Conservation (phyloP, 2,329 filamentous ascomycete genomes). For the Dryadomyces quercus-mongolicae region DNA sequence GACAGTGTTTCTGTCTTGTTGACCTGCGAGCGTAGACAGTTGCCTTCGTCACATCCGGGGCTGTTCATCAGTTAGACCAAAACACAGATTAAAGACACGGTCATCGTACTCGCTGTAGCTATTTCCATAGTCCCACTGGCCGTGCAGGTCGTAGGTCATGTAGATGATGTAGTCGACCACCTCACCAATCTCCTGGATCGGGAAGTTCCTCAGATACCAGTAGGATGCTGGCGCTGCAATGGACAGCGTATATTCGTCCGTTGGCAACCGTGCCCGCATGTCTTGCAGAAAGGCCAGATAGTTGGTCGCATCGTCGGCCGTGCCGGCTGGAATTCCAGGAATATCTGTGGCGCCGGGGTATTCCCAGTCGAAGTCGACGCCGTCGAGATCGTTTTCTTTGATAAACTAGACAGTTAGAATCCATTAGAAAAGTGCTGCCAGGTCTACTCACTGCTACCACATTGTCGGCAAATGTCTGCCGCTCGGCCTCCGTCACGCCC, state of each 20-base stretch:
- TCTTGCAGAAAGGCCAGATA: constrained; percentile 22
- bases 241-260: constrained; percentile 15
- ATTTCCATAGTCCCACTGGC: constrained; percentile 25
- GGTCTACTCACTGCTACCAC: neutral
- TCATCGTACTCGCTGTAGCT: neutral
- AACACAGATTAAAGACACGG: no score
- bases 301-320: constrained; percentile 17
- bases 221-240: constrained; percentile 18
- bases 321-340: constrained; percentile 20
- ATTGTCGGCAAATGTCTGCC: constrained; percentile 4
- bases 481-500: constrained; percentile 7
- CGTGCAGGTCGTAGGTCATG: constrained; percentile 24
- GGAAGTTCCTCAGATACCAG: constrained; percentile 21
- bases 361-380: constrained; percentile 9
- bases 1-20: constrained; percentile 23
- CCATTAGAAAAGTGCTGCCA: no score
- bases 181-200: constrained; percentile 16
- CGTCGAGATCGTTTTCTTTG: constrained; percentile 3
- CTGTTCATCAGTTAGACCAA: neutral
- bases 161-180: constrained; percentile 21
- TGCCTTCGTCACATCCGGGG: constrained; percentile 18
- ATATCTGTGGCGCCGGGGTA: constrained; percentile 9
- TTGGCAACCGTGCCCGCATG: constrained; percentile 10
- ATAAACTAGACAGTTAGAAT: neutral
- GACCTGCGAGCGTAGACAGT: constrained; percentile 21